Conservation (phyloP, 768 basidiomycete species). For the Leccinum uliginosum region DNA sequence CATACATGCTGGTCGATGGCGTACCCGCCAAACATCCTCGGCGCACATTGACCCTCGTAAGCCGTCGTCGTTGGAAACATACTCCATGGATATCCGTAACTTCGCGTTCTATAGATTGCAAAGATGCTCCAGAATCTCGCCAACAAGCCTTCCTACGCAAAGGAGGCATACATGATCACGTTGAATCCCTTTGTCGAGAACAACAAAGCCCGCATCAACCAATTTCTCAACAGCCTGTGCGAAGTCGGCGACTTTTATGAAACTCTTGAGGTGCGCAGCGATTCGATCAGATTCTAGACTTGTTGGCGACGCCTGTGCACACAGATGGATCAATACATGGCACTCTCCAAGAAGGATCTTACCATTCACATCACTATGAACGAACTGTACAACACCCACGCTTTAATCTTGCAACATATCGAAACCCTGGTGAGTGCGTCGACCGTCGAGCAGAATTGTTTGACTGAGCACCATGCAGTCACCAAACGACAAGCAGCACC, state of each 20-base stretch:
- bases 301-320: not conserved
- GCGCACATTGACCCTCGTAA: constrained; percentile 85
- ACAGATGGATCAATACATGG: constrained; percentile 99
- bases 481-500: constrained; percentile 95
- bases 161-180: constrained; percentile 98
- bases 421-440: constrained; percentile 74
- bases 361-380: constrained; percentile 98
- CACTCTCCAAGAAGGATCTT: constrained; percentile 96
- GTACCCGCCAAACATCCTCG: constrained; percentile 97
- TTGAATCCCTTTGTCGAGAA: constrained; percentile 98
- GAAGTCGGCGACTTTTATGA: constrained; percentile 99
- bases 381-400: constrained; percentile 98
- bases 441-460: not conserved
- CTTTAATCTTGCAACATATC: constrained; percentile 90
- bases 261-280: constrained; percentile 76
- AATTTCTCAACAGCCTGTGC: constrained; percentile 93
- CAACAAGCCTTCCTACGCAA: constrained; percentile 97
- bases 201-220: constrained; percentile 97
- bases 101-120: constrained; percentile 63
- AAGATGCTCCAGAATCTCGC: constrained; percentile 99
- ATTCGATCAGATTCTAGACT: not conserved
- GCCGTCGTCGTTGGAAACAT: constrained; percentile 12
- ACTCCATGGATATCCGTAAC: not conserved
- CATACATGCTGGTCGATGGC: constrained; percentile 98
- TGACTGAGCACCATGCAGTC: constrained; percentile 48